Percentiles rank a stretch among this genome's conserved stretches.
phyloP scores from a whole-genome alignment of 129 eudicot species.

The Saposhnikovia divaricata region DNA sequence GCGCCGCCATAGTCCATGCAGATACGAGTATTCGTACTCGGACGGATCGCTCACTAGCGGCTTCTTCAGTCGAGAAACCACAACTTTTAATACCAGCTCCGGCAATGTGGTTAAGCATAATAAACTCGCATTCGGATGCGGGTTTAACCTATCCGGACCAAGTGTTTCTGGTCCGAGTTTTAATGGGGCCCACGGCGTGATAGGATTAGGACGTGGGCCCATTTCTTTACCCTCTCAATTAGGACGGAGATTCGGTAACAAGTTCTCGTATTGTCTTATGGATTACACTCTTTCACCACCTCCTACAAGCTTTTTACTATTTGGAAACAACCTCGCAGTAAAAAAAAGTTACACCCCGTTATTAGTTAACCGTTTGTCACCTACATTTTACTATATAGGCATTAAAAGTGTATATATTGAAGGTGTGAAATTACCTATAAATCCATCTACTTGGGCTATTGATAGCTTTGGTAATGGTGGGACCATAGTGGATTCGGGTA shows the following conservation, averaged over 20 bases:
- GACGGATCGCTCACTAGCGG: slow-evolving; percentile 63
- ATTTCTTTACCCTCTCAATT: slow-evolving; percentile 52
- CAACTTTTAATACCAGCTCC: slow-evolving; percentile 47
- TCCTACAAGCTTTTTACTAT: slow-evolving; percentile 56
- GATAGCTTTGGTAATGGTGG: slow-evolving; percentile 64
- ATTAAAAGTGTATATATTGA: slow-evolving; percentile 31
- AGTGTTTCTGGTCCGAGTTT: slow-evolving; percentile 70
- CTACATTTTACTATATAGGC: slow-evolving; percentile 71
- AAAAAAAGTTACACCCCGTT: slow-evolving; percentile 43
- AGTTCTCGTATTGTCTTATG: slow-evolving; percentile 61
- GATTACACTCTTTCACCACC: slow-evolving; percentile 68
- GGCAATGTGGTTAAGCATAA: slow-evolving; percentile 25
- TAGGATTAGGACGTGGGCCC: slow-evolving; percentile 75
- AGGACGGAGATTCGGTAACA: slow-evolving; percentile 51
- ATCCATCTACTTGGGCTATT: slow-evolving; percentile 54
- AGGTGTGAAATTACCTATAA: slow-evolving; percentile 36
- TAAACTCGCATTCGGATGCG: slow-evolving; percentile 51
- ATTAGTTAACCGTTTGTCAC: slow-evolving; percentile 33
- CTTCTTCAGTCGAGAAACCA: slow-evolving; percentile 46
- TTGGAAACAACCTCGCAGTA: slow-evolving; percentile 29
- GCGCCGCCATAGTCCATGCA: slow-evolving; percentile 56
- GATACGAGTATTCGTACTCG: slow-evolving; percentile 57
- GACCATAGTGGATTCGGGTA: slow-evolving; percentile 68
- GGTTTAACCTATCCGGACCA: slow-evolving; percentile 56
- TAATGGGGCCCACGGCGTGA: slow-evolving; percentile 59